phyloP scores from a whole-genome alignment of 2,329 filamentous ascomycete genomes.

The Epichloe typhina region DNA sequence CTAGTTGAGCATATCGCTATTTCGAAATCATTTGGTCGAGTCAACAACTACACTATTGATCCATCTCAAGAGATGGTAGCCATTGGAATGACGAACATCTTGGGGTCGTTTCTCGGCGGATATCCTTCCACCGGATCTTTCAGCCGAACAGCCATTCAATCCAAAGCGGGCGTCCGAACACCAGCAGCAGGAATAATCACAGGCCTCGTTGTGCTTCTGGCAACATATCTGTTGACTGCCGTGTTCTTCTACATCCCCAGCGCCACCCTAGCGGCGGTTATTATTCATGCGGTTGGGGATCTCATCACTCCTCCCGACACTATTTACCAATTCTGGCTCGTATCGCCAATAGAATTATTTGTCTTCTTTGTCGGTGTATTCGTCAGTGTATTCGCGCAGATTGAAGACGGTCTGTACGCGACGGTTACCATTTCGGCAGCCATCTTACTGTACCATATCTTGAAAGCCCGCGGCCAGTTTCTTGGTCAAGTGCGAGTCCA shows the following conservation, averaged over 20 bases:
- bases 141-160: constrained; percentile 91
- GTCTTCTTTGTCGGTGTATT: constrained; percentile 92
- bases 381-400: constrained; percentile 74
- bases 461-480: constrained; percentile 73
- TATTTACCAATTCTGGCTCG: constrained; percentile 89
- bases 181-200: constrained; percentile 86
- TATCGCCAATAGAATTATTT: constrained; percentile 77
- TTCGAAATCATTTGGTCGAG: constrained; percentile 86
- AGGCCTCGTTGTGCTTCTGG: constrained; percentile 70
- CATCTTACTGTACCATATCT: constrained; percentile 68
- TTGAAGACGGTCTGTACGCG: constrained; percentile 86
- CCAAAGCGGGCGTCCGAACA: constrained; percentile 87
- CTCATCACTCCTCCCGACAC: constrained; percentile 84
- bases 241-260: constrained; percentile 92
- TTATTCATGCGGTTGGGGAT: constrained; percentile 91
- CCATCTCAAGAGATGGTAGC: constrained; percentile 93
- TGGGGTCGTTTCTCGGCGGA: constrained; percentile 82
- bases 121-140: constrained; percentile 94
- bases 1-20: constrained; percentile 96
- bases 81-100: constrained; percentile 79
- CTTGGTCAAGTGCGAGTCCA: constrained; percentile 57
- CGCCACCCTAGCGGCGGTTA: constrained; percentile 70
- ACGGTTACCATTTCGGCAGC: constrained; percentile 68
- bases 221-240: constrained; percentile 75
- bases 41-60: constrained; percentile 94